A percentile compares a stretch with the other conserved stretches of the same genome.
Evolutionary conservation across 2,329 filamentous ascomycete genomes (phyloP).

Genomic region (Aureobasidium musti): DNA sequence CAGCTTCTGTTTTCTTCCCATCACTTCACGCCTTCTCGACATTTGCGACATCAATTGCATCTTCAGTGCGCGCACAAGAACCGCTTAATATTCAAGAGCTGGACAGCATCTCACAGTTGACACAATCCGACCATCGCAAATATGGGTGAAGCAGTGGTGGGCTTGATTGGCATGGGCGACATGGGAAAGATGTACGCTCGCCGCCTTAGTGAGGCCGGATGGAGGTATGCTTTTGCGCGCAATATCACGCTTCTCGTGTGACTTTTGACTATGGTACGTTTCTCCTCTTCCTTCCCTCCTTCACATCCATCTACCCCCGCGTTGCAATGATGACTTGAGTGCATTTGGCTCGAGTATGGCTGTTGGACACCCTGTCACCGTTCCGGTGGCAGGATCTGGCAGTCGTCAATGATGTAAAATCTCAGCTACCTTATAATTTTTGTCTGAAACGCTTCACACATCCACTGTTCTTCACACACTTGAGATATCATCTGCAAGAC

Average conservation of each 20-base stretch:
- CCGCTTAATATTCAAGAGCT: constrained; percentile 17
- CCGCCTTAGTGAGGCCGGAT: constrained; percentile 84
- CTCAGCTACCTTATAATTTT: constrained; percentile 95
- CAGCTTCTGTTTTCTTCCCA: constrained; percentile 24
- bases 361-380: constrained; percentile 64
- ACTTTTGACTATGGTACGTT: constrained; percentile 42
- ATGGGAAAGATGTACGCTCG: constrained; percentile 99
- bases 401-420: constrained; percentile 96
- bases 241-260: constrained; percentile 33
- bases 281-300: constrained; percentile 27
- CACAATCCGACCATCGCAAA: constrained; percentile 35
- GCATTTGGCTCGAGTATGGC: constrained; percentile 99
- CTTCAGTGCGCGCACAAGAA: constrained; percentile 18
- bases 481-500: constrained; percentile 2
- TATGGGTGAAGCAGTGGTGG: constrained; percentile 73
- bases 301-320: constrained; percentile 29
- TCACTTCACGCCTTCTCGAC: constrained; percentile 5
- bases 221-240: constrained; percentile 71
- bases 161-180: constrained; percentile 98
- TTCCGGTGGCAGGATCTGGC: constrained; percentile 64
- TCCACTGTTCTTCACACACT: constrained; percentile 27
- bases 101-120: constrained; percentile 6
- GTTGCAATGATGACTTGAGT: constrained; percentile 97
- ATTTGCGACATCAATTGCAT: constrained; percentile 6
- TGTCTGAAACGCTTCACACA: constrained; percentile 67